These are phyloP conservation scores for Anthracocystis setariae DNA, from an alignment of 1,284 basidiomycete species.

Conservation along the genomic window DNA sequence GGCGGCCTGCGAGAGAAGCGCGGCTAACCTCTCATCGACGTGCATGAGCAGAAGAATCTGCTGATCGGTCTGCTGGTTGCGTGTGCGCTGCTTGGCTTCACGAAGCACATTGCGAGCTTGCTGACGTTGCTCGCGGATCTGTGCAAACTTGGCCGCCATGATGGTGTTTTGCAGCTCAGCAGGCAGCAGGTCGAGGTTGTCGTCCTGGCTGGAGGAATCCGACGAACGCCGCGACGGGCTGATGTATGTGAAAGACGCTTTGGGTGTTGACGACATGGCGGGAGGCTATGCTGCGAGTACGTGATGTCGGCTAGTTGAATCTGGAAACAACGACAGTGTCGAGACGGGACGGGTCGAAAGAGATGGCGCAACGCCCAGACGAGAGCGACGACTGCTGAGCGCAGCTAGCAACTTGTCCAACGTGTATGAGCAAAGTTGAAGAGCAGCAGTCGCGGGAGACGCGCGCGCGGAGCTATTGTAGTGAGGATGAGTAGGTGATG, in stretches of 20 bases:
- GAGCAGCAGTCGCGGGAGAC: too few relatives aligned
- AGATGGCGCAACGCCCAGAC: too few relatives aligned
- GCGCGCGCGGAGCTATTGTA: too few relatives aligned
- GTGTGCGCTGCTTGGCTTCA: conserved; percentile 33
- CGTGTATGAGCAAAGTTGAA: too few relatives aligned
- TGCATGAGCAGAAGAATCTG: conserved; percentile 53
- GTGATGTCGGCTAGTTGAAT: neutral
- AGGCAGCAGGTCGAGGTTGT: conserved; percentile 21
- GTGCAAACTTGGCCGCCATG: conserved; percentile 34
- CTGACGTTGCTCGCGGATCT: conserved; percentile 35
- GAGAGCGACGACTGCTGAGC: too few relatives aligned
- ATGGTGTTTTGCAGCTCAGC: conserved; percentile 28
- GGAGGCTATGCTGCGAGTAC: neutral
- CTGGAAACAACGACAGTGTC: too few relatives aligned
- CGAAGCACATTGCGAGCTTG: conserved; percentile 38
- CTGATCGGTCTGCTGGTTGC: conserved; percentile 46
- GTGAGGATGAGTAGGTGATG: neutral
- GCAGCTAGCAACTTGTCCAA: too few relatives aligned
- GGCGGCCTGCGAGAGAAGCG: conserved; percentile 43
- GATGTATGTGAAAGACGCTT: neutral
- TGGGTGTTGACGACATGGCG: neutral
- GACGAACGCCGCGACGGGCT: neutral
- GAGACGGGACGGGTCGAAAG: too few relatives aligned
- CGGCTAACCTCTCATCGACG: conserved; percentile 40
- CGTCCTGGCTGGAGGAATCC: neutral